Conservation (phyloP, 1,139 yeast species). For the Kodamaea arcana region DNA sequence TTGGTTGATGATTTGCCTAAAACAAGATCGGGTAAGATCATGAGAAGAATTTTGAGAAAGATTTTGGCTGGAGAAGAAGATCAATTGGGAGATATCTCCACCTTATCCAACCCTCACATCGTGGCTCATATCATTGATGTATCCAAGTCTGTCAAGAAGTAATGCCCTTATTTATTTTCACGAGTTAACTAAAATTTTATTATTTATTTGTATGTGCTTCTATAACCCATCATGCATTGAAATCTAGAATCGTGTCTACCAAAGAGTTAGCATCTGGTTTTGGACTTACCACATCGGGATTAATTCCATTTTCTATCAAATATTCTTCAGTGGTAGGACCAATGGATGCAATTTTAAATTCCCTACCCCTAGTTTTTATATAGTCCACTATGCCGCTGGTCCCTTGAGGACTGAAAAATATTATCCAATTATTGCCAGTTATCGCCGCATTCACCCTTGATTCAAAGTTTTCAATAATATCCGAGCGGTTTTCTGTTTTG, state of each 20-base stretch:
- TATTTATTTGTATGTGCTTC: background rate
- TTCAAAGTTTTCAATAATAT: conserved; percentile 40
- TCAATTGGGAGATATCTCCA: conserved; percentile 74
- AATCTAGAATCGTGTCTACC: conserved; percentile 30
- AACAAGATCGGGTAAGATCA: conserved; percentile 79
- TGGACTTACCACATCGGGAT: conserved; percentile 60
- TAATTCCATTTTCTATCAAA: conserved; percentile 46
- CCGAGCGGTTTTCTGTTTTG: conserved; percentile 52
- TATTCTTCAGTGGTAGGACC: conserved; percentile 89
- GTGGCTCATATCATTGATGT: conserved; percentile 62
- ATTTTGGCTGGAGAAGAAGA: conserved; percentile 76
- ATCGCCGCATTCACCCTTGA: conserved; percentile 11
- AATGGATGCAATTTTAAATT: conserved; percentile 65
- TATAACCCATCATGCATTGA: too few species aligned
- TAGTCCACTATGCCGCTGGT: conserved; percentile 57
- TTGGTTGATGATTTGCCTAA: conserved; percentile 76
- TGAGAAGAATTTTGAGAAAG: conserved; percentile 80
- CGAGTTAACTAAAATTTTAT: background rate
- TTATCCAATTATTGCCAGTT: conserved; percentile 51
- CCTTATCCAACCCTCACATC: conserved; percentile 68
- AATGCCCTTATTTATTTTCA: conserved; percentile 1
- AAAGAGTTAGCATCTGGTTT: conserved; percentile 71
- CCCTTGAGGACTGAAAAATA: conserved; percentile 91
- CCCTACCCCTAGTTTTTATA: conserved; percentile 21
- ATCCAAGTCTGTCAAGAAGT: conserved; percentile 33